Base-by-base conservation (phyloP, 1,284 basidiomycete species). In the Ceratorhiza oryzae-sativae region DNA sequence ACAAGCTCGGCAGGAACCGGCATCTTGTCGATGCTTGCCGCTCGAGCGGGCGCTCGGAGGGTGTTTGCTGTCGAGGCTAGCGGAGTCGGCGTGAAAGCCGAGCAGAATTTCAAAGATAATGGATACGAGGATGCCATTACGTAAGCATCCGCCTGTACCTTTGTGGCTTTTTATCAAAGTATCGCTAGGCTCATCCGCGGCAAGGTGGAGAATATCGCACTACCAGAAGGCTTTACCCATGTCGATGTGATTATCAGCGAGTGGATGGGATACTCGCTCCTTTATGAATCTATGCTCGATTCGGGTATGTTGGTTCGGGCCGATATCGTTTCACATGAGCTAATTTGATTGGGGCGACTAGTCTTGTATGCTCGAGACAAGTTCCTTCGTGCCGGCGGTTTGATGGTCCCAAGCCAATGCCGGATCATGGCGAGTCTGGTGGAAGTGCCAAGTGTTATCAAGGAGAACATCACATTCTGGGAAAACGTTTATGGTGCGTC, bases 201-300 rank as follows among this genome's bases (percentile, higher is more conserved):
- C 49, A 97, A 96, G 80, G 86, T 98, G 1, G 96, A 98, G 80
- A 88, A 95, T 48, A 89, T 98, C 72, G 80, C 80, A 8, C 81
- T 93, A 0, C 90, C 93, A 2, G 87, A 89, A 30, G 87, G 81
- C 32, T 83, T 90, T 56, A 84, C 87, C 15, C 85, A 93, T 61
- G 95, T 98, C 41, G 96, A 98, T 79, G 86, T 98, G 63, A 95
- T 99, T 79, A 85, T 98, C 61, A 95, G 93, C 34, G 97, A 99
- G 81, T 99, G 97, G 97, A 98, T 98, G 97, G 94, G 94, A 3
- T 95, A 95, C 78, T 92, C 91, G 41, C 83, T 95, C 27, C 85
- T 97, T 25, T 98, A 98, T 81, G 97, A 99, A 81, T 94, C 92
- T 55, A 98, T 98, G 97, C 86, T 98, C 27, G 96, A 98, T 79